Evolutionary conservation across 108 stramenopile genomes (phyloP), one percentile per base, ranked within the genome.

Genomic region (Conticribra guillardii): DNA sequence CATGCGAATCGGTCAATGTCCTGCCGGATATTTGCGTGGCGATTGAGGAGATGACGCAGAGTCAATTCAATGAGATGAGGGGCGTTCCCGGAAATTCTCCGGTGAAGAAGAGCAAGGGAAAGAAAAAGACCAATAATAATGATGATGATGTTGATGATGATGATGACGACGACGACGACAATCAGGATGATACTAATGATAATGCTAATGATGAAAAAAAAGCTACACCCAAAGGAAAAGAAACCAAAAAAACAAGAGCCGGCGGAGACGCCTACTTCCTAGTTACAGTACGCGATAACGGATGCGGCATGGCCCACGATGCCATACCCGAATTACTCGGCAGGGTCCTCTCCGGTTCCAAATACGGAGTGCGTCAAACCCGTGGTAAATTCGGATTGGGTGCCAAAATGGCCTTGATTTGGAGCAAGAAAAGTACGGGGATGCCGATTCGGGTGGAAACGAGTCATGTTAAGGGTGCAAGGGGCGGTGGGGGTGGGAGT

Each of bases 381-480:
- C 65, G 98, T 46, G 98, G 98, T 24, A 98, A 98, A 70, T 98
- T 97, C 76, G 98, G 98, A 27, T 74, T 98, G 51, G 97, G 97
- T 5, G 96, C 98, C 47, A 98, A 98, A 74, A 97, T 98, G 98
- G 98, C 98, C 3, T 70, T 98, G 64, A 98, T 98, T 54, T 98
- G 98, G 98, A 81, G 82, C 66, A 95, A 97, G 73, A 97, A 98
- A 61, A 87, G 84, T 62, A 97, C 96, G 7, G 96, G 96, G 0
- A 78, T 96, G 44, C 98, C 98, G 2, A 95, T 98, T 67, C 63
- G 68, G 48, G 80, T 98, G 15, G 80, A 76, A 22, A 87, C 88
- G 26, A 71, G 84, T 44, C 84, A 89, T 64, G 77, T 67, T 19
- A 65, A 55, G 59, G 59, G 69, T 21, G 59, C 44, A 11, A 45